Evolutionary conservation across 257 asterid species (phyloP), one percentile per base, ranked within the genome.

Genomic region (Thymus quinquecostatus): DNA sequence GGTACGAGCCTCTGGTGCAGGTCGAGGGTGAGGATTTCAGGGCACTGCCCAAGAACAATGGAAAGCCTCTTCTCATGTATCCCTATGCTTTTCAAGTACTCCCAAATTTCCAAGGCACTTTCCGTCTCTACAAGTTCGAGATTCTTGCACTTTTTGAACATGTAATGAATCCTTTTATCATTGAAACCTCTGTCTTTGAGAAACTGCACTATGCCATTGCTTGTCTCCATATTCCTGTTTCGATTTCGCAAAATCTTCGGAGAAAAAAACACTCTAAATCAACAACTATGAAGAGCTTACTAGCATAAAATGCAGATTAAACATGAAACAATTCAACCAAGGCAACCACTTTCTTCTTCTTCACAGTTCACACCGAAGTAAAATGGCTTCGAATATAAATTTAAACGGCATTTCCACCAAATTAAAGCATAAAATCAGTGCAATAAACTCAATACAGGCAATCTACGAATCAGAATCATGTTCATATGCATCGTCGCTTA

Each of bases 41-140:
- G 99, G 44, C 99, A 95, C 71, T 89, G 89, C 45, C 85, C 82
- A 48, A 95, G 71, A 14, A 92, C 68, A 3, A 82, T 56, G n/a
- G 99, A 95, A 70, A 95, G 97, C 71, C 88, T 91, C 65, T 98
- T 81, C 80, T 88, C 99, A 64, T 78, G 88, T 71, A 92, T 83
- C 68, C 99, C 99, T 75, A 92, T 82, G 85, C 89, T 89, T 84
- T 78, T 87, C 81, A 94, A 78, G 87, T 88, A 95, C 41, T 82
- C 92, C 99, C 98, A 92, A 66, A 88, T 92, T 77, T 92, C 95
- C 0, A 96, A 86, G 80, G 97, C 99, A 27, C 75, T 86, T 61
- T 86, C 95, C 60, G 79, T 78, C 48, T 85, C 86, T 40, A 87
- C 80, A 47, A 63, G 85, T 78, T 86, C 95, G 3, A 95, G 97